Base-by-base conservation (phyloP, 202 grass and related monocot genomes). In the Panicum virgatum region DNA sequence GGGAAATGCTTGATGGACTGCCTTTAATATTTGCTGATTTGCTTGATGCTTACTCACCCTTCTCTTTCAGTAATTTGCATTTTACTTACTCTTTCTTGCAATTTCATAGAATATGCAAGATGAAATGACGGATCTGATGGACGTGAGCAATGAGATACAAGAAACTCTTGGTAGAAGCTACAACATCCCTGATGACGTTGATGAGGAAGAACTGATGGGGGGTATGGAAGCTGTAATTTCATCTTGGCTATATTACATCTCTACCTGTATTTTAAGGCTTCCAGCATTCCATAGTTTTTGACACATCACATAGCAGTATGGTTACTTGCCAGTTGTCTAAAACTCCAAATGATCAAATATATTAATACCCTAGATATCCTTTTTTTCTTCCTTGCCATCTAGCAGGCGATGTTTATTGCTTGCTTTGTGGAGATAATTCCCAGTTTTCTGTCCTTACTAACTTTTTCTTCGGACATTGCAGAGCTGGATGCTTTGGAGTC, bases 81-180 rank as follows among this genome's bases (percentile, higher is more conserved):
- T n/a, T n/a, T n/a, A n/a, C n/a, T 82, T 36, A 30, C 47, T 52
- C 2, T 2, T 75, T 81, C 15, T 5, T 86, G 39, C 34, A 26
- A 79, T 76, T 76, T 66, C 12, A 3, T 58, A 98, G 96, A 95
- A 92, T 80, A 98, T 98, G 96, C 96, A 95, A 98, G 92, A 98
- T 74, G 92, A 98, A 84, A 98, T 98, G 96, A 88, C 90, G 38
- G 96, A 98, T 85, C 79, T 98, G 83, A 93, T 97, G 92, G 95
- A 93, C 10, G 82, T 92, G 84, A 95, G 96, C 84, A 91, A 79
- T 20, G 95, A 97, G 78, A 94, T 97, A 51, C 95, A 97, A 97
- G 90, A 97, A 81, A 89, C 90, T 48, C 92, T 97, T 42, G 92
- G 95, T 53, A 94, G 95, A 83, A 89, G 88, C 81, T 97, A 93